Percentiles rank a stretch among this genome's conserved stretches.
Conservation (phyloP, 1,284 basidiomycete genomes). For the Neonothopanus nambi region DNA sequence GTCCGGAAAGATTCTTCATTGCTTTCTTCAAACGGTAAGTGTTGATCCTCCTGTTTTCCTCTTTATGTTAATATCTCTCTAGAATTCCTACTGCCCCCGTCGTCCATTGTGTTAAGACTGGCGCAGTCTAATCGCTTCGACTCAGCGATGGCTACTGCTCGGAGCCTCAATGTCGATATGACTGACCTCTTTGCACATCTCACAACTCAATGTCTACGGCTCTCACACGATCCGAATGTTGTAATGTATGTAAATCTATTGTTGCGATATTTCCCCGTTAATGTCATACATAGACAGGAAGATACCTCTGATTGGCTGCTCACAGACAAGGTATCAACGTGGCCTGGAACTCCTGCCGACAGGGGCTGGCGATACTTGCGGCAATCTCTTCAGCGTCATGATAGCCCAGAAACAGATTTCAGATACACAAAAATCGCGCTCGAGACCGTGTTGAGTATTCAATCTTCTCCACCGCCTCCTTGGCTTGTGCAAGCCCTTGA, state of each 20-base stretch:
- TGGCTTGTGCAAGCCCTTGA: conserved; percentile 81
- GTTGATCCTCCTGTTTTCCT: conserved; percentile 15
- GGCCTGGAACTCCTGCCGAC: conserved; percentile 79
- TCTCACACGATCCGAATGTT: conserved; percentile 59
- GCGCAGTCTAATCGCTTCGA: conserved; percentile 82
- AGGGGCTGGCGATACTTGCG: conserved; percentile 90
- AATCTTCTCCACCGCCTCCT: conserved; percentile 68
- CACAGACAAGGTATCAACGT: conserved; percentile 77
- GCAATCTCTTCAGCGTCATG: conserved; percentile 76
- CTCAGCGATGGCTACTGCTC: conserved; percentile 77
- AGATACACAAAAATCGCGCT: conserved; percentile 76
- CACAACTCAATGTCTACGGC: conserved; percentile 76
- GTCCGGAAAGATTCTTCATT: conserved; percentile 48
- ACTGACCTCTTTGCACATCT: conserved; percentile 81
- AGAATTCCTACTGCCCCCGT: conserved; percentile 69
- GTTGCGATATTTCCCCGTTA: conserved; percentile 13
- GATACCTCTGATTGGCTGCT: conserved; percentile 79
- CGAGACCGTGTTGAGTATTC: conserved; percentile 73
- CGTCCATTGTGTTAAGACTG: conserved; percentile 79
- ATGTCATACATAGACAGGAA: conserved; percentile 48
- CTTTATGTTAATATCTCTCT: conserved; percentile 13
- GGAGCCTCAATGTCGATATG: conserved; percentile 83
- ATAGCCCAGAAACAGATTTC: conserved; percentile 71
- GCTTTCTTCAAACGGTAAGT: conserved; percentile 39
- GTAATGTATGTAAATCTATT: conserved; percentile 45